Evolutionary conservation across 1,284 basidiomycete species (phyloP), one percentile per base, ranked within the genome.

Genomic region (Trichosporon inkin): DNA sequence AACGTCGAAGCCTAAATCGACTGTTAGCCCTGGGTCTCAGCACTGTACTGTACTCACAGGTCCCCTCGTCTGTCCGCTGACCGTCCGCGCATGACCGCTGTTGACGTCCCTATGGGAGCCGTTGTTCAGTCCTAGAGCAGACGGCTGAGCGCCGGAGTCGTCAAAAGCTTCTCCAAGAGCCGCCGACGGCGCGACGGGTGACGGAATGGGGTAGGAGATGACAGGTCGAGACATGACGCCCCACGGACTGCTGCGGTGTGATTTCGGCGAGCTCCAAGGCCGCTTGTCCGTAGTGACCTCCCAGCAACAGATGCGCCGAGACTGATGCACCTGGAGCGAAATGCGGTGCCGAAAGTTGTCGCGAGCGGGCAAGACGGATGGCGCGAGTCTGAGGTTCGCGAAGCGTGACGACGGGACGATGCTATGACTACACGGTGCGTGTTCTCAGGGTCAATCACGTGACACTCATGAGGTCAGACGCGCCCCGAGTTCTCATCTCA

Each of bases 1-100:
- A 77, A 61, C 1, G 67, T 62, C 19, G 62, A 67, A 1, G 70
- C 57, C 71, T 73, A 47, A 10, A 10, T 24, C 14, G 10, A 7
- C 32, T 11, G n/a, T 53, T 13, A 51, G 44, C 28, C 4, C 39
- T 14, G 20, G 35, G 19, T 17, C 55, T 6, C 24, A 8, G 6
- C 47, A 16, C 6, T 32, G 17, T 16, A 16, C 6, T 32, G 17
- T 6, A 49, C 41, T 37, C 35, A 49, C 37, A 1, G 36, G 37
- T 5, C 37, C 37, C 28, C 57, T 52, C 14, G 47, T 37, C n/a
- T 28, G 28, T 8, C 47, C 20, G 19, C 57, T 44, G 13, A 49
- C 44, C 22, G 22, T 49, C 14, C 44, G 24, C 7, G 44, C 7
- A 28, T 37, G 54, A 6, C 54, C 54, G 17, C 54, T 41, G 17